Evolutionary conservation across 352 stramenopile species (phyloP), one percentile per base, ranked within the genome.

Genomic region (Elongisporangium senticosum): DNA sequence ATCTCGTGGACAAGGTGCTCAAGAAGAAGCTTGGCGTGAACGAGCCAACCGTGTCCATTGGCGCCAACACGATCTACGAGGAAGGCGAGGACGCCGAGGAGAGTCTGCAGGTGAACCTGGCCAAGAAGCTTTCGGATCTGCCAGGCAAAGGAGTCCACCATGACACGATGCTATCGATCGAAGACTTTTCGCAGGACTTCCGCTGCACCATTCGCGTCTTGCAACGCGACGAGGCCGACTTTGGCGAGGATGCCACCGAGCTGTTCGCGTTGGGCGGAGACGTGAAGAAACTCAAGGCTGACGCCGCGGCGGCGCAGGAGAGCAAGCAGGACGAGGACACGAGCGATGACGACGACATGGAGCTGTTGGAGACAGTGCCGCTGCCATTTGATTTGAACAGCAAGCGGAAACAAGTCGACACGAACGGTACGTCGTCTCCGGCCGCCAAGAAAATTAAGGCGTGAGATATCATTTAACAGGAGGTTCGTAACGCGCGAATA

Each of bases 161-260:
- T 67, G 94, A 97, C 52, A 97, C 84, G 43, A 88, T 96, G 5
- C 56, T 99, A 23, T 90, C 83, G 8, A 77, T 98, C 39, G 93
- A 98, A 66, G 96, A 99, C 73, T 98, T 98, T 69, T 95, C 87
- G 20, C 96, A 98, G 70, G 89, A 98, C 56, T 96, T 97, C 56
- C 77, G 87, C 52, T 93, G 87, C 62, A 86, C 82, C 53, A 79
- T 97, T 28, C 83, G 72, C 39, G 78, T 97, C 23, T 67, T 90
- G 51, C 86, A 96, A 58, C 68, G 69, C 23, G 76, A 88, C 50
- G 63, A 79, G 53, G 55, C 68, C 7, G 71, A 80, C 26, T 90
- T 95, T 56, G 74, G 80, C 8, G 81, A 91, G 53, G 71, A 87
- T 0, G 77, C 83, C 17, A 77, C 69, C 52, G 74, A 93, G 68